Evolutionary conservation across 768 basidiomycete species (phyloP).

Genomic region (Plicaturopsis crispa): DNA sequence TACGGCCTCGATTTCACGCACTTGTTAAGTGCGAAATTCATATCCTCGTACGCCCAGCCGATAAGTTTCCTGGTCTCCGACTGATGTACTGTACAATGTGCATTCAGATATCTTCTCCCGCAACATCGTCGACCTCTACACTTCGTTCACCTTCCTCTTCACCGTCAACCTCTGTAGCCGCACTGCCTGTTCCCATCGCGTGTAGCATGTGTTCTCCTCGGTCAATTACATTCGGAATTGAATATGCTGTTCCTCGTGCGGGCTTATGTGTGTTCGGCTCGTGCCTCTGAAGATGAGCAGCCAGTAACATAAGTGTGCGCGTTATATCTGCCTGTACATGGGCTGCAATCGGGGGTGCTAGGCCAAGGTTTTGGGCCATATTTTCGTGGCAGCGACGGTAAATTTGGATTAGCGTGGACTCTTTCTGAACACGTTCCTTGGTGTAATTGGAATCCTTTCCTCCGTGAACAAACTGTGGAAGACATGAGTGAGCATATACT

Average conservation of each 20-base stretch:
- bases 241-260: constrained; percentile 8
- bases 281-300: constrained; percentile 9
- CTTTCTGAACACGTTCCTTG: constrained; percentile 20
- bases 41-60: too few species aligned
- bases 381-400: constrained; percentile 19
- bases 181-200: neutral
- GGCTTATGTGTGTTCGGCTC: constrained; percentile 6
- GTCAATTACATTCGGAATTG: constrained; percentile 12
- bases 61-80: too few species aligned
- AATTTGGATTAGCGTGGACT: constrained; percentile 26
- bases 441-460: constrained; percentile 27
- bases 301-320: constrained; percentile 14
- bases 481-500: too few species aligned
- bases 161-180: constrained; percentile 1
- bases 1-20: too few species aligned
- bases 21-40: too few species aligned
- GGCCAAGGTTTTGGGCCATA: constrained; percentile 18
- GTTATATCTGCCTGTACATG: constrained; percentile 22
- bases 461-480: constrained; percentile 24
- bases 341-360: constrained; percentile 15
- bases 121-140: constrained; percentile 1
- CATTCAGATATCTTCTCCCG: constrained; percentile 6
- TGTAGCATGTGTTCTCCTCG: constrained; percentile 4
- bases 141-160: constrained; percentile 3
- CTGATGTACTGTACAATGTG: too few species aligned